These are phyloP conservation scores for Pyrus bretschneideri DNA, from an alignment of 306 rosid genomes.

Conservation along the genomic window DNA sequence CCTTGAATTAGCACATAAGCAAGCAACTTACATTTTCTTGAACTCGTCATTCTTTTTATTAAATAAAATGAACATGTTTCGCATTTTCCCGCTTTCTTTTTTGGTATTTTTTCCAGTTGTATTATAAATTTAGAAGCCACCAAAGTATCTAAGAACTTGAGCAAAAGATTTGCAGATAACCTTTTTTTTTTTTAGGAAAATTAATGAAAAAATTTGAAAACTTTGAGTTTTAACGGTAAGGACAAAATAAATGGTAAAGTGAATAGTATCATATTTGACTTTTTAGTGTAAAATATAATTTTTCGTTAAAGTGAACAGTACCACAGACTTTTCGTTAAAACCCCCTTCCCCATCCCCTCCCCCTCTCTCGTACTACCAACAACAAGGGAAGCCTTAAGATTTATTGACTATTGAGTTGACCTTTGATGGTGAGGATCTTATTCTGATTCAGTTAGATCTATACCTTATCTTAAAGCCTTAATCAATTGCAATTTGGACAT, in stretches of 20 bases:
- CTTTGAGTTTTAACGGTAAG: no score
- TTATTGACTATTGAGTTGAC: not conserved
- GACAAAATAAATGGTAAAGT: no score
- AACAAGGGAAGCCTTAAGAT: not conserved
- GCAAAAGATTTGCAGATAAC: not conserved
- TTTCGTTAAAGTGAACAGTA: no score
- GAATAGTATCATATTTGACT: no score
- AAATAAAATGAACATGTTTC: not conserved
- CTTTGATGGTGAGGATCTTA: conserved; percentile 4
- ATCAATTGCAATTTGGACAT: conserved; percentile 9
- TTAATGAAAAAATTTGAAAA: no score
- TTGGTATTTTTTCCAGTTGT: not conserved
- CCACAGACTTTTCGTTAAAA: no score
- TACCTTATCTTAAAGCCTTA: not conserved
- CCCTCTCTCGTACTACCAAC: not conserved
- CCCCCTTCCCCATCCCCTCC: no score
- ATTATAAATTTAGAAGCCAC: not conserved
- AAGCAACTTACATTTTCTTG: not conserved
- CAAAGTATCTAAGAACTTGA: not conserved
- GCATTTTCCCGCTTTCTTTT: not conserved
- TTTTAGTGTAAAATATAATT: no score
- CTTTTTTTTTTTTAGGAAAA: no score
- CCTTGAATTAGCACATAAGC: not conserved
- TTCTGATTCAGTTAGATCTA: conserved; percentile 23
- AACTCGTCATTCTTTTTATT: not conserved